A percentile compares a stretch with the other conserved stretches of the same genome.
Evolutionary conservation across 2,329 filamentous ascomycete species (phyloP).

Genomic region (Pleomassaria siparia): DNA sequence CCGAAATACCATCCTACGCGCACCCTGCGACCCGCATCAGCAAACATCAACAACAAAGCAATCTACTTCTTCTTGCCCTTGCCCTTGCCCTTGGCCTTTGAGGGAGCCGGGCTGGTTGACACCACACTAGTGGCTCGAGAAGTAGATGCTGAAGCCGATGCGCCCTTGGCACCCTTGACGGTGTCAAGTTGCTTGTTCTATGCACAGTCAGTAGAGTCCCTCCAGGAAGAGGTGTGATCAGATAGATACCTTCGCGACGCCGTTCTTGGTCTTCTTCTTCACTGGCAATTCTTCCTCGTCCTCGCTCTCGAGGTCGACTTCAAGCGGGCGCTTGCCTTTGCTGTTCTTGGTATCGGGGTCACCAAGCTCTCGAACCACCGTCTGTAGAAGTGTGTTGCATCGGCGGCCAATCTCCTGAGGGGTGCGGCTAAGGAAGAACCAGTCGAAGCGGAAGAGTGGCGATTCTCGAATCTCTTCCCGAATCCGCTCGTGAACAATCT

Average conservation of each 20-base stretch:
- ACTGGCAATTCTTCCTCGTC: constrained; percentile 74
- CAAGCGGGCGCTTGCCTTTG: constrained; percentile 73
- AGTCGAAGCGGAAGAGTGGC: constrained; percentile 95
- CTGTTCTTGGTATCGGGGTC: constrained; percentile 58
- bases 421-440: constrained; percentile 97
- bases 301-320: constrained; percentile 82
- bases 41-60: not conserved
- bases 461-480: constrained; percentile 96
- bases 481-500: constrained; percentile 88
- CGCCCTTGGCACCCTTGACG: constrained; percentile 71
- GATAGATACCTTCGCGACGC: constrained; percentile 78
- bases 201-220: constrained; percentile 14
- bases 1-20: not conserved
- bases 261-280: constrained; percentile 93
- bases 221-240: not conserved
- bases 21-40: not conserved
- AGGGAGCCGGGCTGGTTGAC: constrained; percentile 65
- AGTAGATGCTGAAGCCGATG: constrained; percentile 72
- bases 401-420: constrained; percentile 89
- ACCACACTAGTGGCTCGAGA: constrained; percentile 88
- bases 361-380: constrained; percentile 93
- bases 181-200: constrained; percentile 94
- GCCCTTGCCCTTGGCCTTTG: constrained; percentile 48
- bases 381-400: constrained; percentile 91
- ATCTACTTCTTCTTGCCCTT: constrained; percentile 55